Base-by-base conservation (phyloP, 352 stramenopile genomes). In the Phytophthora kernoviae region DNA sequence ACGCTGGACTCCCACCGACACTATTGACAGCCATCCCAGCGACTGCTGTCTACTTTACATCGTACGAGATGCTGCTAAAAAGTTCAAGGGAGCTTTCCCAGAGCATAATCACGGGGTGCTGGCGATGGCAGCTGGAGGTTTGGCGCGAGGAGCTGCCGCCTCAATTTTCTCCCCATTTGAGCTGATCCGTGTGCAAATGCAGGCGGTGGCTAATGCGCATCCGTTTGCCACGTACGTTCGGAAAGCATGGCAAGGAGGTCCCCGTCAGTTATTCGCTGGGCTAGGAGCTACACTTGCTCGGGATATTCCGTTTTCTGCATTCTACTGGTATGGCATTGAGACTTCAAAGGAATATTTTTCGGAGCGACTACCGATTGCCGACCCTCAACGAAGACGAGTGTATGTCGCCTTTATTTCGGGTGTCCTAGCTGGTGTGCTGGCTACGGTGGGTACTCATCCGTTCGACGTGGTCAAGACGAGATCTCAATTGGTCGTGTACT, bases 381-480 rank as follows among this genome's bases (percentile, higher is more conserved):
- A 84, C 30, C 30, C 52, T 0, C 45, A 71, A n/a, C 39, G 61
- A 33, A 73, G 62, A 22, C 70, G 71, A 1, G 71, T 90, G 7
- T 62, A 60, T 0, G 76, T 93, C 30, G 82, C 91, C 10, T 93
- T 98, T 45, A 42, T 97, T 3, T 86, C 89, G 42, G 93, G 94
- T 9, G 73, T 94, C 27, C 57, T 77, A 6, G 83, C 90, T 0
- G 93, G 94, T 34, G 65, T 87, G 0, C 70, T 98, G 26, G 92
- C 96, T 26, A 94, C 94, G 4, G 65, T 94, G 12, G 63, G 77
- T n/a, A 98, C 94, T 9, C 97, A 96, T 10, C 95, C 96, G 26
- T 96, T 98, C 57, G 95, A 98, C 70, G 94, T 98, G 46, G 72
- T 98, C 65, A 99, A 98, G 73, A 98, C 94, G 11, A 79, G 93